Conservation (phyloP, 129 eudicot species). For the Kitagawia praeruptora region DNA sequence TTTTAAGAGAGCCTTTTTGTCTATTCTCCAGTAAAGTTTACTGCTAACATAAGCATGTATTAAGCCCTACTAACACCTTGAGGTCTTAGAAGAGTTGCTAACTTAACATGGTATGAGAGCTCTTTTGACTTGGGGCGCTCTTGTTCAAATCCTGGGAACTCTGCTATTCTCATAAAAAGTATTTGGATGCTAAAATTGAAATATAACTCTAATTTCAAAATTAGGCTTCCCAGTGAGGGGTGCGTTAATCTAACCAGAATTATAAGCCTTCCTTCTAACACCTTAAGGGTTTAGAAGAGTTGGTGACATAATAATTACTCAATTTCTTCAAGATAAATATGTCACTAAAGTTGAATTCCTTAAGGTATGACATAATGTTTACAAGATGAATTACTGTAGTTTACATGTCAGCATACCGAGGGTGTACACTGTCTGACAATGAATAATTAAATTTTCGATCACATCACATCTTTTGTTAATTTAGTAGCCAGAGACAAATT, state of each 20-base stretch:
- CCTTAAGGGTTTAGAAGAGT: not conserved
- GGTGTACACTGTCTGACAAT: not conserved
- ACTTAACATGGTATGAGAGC: not conserved
- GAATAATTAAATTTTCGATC: not conserved
- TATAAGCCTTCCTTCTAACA: not conserved
- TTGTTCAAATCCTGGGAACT: not conserved
- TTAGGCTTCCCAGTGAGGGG: not conserved
- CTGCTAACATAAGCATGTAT: slow-evolving; percentile 1
- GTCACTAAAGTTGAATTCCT: not conserved
- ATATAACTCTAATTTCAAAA: not conserved
- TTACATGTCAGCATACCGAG: not conserved
- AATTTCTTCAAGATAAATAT: not conserved
- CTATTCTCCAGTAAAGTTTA: not conserved
- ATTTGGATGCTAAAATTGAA: not conserved
- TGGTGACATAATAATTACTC: not conserved
- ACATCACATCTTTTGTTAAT: not conserved
- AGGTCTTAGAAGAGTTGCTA: not conserved
- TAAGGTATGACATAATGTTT: not conserved
- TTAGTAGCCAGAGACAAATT: not conserved
- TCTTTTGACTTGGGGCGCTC: not conserved
- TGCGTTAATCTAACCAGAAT: not conserved
- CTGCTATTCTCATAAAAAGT: not conserved
- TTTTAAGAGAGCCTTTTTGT: not conserved
- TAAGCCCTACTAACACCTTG: not conserved
- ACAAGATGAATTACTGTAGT: not conserved